Evolutionary conservation across 2,329 filamentous ascomycete genomes (phyloP).

Genomic region (Fusarium begoniae): DNA sequence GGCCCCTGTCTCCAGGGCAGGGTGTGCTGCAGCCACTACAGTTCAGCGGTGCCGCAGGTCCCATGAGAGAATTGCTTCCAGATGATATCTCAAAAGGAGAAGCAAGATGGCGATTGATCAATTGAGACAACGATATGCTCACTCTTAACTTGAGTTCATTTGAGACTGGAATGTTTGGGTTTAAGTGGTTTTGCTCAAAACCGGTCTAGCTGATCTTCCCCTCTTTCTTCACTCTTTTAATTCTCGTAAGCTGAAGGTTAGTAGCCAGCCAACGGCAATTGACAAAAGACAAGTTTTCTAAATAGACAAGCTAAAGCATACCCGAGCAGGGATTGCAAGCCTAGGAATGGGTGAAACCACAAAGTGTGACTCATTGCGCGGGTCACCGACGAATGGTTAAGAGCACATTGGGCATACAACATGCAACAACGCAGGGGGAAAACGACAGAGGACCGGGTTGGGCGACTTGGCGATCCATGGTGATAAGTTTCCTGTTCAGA

Average conservation of each 20-base stretch:
- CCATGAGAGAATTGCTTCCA: constrained; percentile 24
- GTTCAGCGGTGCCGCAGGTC: constrained; percentile 32
- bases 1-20: constrained; percentile 31
- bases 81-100: background rate
- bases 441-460: constrained; percentile 15
- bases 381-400: constrained; percentile 36
- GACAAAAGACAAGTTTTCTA: constrained; percentile 28
- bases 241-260: constrained; percentile 27
- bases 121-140: constrained; percentile 27
- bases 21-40: constrained; percentile 31
- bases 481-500: constrained; percentile 5
- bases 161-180: constrained; percentile 1
- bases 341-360: constrained; percentile 43
- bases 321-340: constrained; percentile 36
- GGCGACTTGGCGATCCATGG: constrained; percentile 15
- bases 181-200: constrained; percentile 3
- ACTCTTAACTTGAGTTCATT: background rate
- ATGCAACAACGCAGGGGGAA: constrained; percentile 29
- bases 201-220: background rate
- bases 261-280: constrained; percentile 21
- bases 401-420: constrained; percentile 29
- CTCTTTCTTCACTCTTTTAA: background rate
- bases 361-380: constrained; percentile 42
- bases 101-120: background rate
- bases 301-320: constrained; percentile 36